Base-by-base conservation (phyloP, 1,284 basidiomycete species). In the Chondrostereum purpureum region DNA sequence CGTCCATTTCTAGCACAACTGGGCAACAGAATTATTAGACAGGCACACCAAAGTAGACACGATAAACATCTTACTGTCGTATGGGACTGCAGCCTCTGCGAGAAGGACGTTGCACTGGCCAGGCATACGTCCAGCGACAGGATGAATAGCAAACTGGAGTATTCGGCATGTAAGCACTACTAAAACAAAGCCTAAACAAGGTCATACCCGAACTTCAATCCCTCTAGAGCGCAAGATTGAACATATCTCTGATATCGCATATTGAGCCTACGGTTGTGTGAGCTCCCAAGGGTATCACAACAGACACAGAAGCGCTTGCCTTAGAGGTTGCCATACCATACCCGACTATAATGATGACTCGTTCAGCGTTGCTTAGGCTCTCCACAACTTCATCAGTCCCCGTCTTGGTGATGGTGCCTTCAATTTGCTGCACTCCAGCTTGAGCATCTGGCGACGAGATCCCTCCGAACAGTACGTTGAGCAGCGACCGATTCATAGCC, bases 1-100 rank as follows among this genome's bases (percentile, higher is more conserved):
- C 88, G 54, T 92, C 88, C 89, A 92, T 91, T 66, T 92, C 88
- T 45, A 88, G 69, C 21, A 91, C 88, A 51, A 91, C 88, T 88
- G 53, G 21, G 27, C 12, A 38, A 38, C n/a, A 10, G 18, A 16
- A 16, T 14, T 16, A 19, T 10, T 17, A 19, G 18, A 10, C 18
- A 16, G 17, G 36, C 21, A 43, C 5, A 10, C 5, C 39, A 24
- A 16, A 35, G 19, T 13, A 22, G 27, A 24, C 21, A 21, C 18
- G 39, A 38, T 18, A 37, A 42, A 19, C 40, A 13, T 64, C 83
- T 63, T 55, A 90, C 87, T 86, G 57, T 92, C 89, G 55, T 92
- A 92, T 1, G 89, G 89, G 5, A 92, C 89, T 12, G 86, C 85
- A 3, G 89, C 89, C 59, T 92, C 88, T 5, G 88, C 88, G 4